A percentile compares a stretch with the other conserved stretches of the same genome.
Evolutionary conservation across 2,329 filamentous ascomycete species (phyloP).

Genomic region (Aspergillus carbonarius): DNA sequence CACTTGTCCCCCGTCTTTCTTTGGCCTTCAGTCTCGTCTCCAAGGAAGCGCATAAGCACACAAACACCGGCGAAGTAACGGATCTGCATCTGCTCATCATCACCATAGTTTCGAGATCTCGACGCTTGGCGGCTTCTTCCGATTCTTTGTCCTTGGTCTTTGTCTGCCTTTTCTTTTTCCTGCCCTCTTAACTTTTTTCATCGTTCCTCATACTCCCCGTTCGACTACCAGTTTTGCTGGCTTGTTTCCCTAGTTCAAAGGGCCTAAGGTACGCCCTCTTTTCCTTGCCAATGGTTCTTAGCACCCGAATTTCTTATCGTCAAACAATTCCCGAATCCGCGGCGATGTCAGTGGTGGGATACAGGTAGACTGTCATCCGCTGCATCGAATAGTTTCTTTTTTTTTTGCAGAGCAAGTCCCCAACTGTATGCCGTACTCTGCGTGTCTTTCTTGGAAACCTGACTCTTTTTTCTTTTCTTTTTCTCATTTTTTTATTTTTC

Average conservation of each 20-base stretch:
- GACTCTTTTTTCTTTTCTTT: not conserved
- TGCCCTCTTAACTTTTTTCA: slow-evolving; percentile 5
- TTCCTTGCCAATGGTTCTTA: not conserved
- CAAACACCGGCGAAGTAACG: not conserved
- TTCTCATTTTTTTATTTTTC: not conserved
- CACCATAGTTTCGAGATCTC: not conserved
- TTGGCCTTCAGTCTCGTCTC: not conserved
- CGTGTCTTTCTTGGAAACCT: not conserved
- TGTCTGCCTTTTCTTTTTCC: slow-evolving; percentile 1
- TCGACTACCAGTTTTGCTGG: not conserved
- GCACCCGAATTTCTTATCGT: not conserved
- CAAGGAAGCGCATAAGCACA: not conserved
- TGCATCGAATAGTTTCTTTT: slow-evolving; percentile 5
- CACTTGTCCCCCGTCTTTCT: not conserved
- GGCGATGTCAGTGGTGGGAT: not conserved
- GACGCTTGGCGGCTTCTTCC: slow-evolving; percentile 12
- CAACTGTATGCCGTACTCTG: not conserved
- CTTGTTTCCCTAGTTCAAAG: not conserved
- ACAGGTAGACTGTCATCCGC: slow-evolving; percentile 2
- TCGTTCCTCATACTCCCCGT: not conserved
- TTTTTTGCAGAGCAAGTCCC: slow-evolving; percentile 3
- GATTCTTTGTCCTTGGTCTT: slow-evolving; percentile 17
- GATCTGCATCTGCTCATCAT: not conserved
- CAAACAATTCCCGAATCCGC: not conserved
- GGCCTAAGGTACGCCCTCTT: not conserved